Conservation (phyloP, 306 rosid species). For the Quercus suber region DNA sequence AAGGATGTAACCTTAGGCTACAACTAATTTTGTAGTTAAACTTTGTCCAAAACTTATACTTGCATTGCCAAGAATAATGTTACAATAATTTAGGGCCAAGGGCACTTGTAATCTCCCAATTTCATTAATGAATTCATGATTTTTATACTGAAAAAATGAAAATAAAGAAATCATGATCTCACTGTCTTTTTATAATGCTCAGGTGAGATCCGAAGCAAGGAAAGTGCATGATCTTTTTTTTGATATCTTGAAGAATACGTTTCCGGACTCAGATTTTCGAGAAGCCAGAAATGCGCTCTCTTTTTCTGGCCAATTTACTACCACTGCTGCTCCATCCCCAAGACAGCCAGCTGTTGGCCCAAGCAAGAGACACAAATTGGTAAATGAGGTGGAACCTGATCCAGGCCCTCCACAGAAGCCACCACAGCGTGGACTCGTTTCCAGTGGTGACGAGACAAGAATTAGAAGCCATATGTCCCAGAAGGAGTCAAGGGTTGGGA, state of each 20-base stretch:
- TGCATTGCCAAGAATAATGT: neutral
- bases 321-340: slow-evolving; percentile 39
- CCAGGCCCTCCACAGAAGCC: slow-evolving; percentile 46
- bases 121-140: neutral
- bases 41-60: neutral
- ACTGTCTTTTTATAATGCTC: slow-evolving; percentile 27
- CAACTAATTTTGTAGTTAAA: too few species aligned
- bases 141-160: neutral
- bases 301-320: slow-evolving; percentile 45
- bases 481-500: slow-evolving; percentile 67
- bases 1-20: too few species aligned
- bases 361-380: slow-evolving; percentile 63
- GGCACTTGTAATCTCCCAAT: neutral
- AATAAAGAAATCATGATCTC: slow-evolving; percentile 3
- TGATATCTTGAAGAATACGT: slow-evolving; percentile 72
- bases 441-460: slow-evolving; percentile 51
- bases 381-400: slow-evolving; percentile 59
- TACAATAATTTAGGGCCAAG: neutral
- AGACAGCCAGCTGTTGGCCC: slow-evolving; percentile 46
- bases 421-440: slow-evolving; percentile 40
- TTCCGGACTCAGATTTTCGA: slow-evolving; percentile 76
- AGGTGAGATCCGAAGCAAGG: slow-evolving; percentile 86
- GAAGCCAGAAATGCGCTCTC: slow-evolving; percentile 70
- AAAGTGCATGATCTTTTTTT: slow-evolving; percentile 91
- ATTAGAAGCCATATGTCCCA: slow-evolving; percentile 51